Evolutionary conservation across 164 flowering plant genomes (phyloP).

Genomic region (Umbilicus rupestris): DNA sequence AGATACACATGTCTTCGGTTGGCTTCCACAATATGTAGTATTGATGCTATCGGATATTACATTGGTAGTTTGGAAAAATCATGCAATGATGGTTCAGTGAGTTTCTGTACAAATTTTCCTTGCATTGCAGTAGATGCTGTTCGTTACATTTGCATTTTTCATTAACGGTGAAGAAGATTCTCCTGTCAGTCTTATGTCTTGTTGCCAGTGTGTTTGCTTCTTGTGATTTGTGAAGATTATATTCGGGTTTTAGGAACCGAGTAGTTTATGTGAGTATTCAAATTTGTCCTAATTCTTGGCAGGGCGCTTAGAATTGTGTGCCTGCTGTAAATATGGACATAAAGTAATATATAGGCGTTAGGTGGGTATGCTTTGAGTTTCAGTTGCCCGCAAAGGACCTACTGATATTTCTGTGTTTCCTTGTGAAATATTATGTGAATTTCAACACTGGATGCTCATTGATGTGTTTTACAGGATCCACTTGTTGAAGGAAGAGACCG

Average conservation of each 20-base stretch:
- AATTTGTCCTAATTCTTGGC: constrained; percentile 65
- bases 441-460: not conserved
- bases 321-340: constrained; percentile 71
- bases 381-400: constrained; percentile 48
- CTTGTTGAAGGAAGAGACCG: constrained; percentile 66
- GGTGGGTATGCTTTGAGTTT: constrained; percentile 42
- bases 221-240: too few relatives aligned
- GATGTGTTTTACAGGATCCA: constrained; percentile 16
- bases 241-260: too few relatives aligned
- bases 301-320: constrained; percentile 33
- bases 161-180: too few relatives aligned
- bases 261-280: too few relatives aligned
- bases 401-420: constrained; percentile 21
- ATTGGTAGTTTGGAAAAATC: too few relatives aligned
- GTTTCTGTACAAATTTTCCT: too few relatives aligned
- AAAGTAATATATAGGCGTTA: constrained; percentile 41
- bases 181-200: not conserved
- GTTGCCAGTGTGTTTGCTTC: too few relatives aligned
- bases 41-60: too few relatives aligned
- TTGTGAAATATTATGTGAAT: not conserved
- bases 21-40: too few relatives aligned
- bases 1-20: not conserved
- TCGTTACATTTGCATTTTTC: too few relatives aligned
- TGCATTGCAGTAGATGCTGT: too few relatives aligned
- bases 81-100: too few relatives aligned